Evolutionary conservation across 225 moss, liverwort and hornwort species (phyloP).

Genomic region (Pleurozium schreberi): DNA sequence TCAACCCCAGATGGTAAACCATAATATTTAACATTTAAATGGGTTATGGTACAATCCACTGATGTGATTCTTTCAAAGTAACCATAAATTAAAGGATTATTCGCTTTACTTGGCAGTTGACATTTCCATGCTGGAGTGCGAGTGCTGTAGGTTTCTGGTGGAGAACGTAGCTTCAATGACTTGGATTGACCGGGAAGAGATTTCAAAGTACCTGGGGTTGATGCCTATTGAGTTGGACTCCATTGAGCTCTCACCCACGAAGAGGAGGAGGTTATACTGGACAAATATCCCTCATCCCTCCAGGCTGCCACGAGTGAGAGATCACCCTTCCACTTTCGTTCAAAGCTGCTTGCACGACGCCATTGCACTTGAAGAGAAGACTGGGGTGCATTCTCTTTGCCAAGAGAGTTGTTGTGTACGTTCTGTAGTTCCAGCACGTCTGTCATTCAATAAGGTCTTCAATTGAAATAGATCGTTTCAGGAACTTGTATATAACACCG

Average conservation of each 20-base stretch:
- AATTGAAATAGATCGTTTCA: background rate
- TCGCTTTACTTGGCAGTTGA: background rate
- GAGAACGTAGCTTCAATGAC: constrained; percentile 94
- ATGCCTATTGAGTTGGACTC: constrained; percentile 77
- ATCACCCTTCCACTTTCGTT: constrained; percentile 65
- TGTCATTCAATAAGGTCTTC: background rate
- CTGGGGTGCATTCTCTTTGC: constrained; percentile 43
- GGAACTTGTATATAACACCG: background rate
- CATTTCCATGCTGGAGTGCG: background rate
- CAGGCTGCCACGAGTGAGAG: constrained; percentile 50
- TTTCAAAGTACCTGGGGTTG: constrained; percentile 61
- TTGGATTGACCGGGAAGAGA: constrained; percentile 89
- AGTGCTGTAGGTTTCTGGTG: constrained; percentile 65
- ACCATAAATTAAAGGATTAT: background rate
- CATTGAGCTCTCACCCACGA: constrained; percentile 76
- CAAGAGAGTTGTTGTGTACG: background rate
- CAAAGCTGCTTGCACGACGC: constrained; percentile 73
- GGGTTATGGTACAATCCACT: background rate
- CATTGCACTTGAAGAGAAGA: constrained; percentile 77
- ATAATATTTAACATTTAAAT: background rate
- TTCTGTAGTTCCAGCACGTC: background rate
- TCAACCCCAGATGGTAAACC: constrained; percentile 67
- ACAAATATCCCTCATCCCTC: constrained; percentile 68
- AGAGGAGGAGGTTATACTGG: constrained; percentile 79
- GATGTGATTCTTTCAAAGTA: background rate